Evolutionary conservation across 129 eudicot species (phyloP), one percentile per base, ranked within the genome.

Genomic region (Tagetes erecta): DNA sequence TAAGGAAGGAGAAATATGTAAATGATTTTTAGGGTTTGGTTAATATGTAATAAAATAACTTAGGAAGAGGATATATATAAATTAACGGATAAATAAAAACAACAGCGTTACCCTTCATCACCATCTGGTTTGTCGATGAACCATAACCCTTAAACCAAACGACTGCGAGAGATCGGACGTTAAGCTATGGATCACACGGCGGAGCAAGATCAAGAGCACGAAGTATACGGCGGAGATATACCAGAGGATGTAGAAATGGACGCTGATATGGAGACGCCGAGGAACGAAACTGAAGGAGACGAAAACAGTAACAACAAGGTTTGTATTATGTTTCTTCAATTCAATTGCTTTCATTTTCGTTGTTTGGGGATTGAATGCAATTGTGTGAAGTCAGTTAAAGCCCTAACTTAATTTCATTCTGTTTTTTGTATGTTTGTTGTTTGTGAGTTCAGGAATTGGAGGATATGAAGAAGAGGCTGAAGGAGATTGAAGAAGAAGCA

Each of bases 401-500:
- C 80, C 75, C 77, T 84, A 62, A 82, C 62, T 67, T 76, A 2
- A 46, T 35, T 76, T 55, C 27, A 30, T 39, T 6, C 50, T 14
- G 7, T 52, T 11, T 63, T 50, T 45, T n/a, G 4, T 31, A 10
- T 52, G 11, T 38, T 51, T 47, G 71, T 42, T 44, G 68, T 66
- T 60, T 34, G 59, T 12, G 64, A 14, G 35, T 59, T 46, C 58
- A 88, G 95, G 90, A 86, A 56, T 80, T 88, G 30, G 95, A 88
- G 80, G 84, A 76, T 49, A 84, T 88, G 88, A 88, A 86, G 88
- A 86, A 86, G 87, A 75, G 95, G 51, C 71, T 88, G 73, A 80
- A 88, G 80, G 95, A 88, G 84, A 86, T 88, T 56, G 88, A 88
- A 65, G 95, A 88, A 53, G 95, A 88, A 88, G 91, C 95, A 34